Base-by-base conservation (phyloP, 2,329 filamentous ascomycete genomes). In the Stagonosporopsis vannaccii region DNA sequence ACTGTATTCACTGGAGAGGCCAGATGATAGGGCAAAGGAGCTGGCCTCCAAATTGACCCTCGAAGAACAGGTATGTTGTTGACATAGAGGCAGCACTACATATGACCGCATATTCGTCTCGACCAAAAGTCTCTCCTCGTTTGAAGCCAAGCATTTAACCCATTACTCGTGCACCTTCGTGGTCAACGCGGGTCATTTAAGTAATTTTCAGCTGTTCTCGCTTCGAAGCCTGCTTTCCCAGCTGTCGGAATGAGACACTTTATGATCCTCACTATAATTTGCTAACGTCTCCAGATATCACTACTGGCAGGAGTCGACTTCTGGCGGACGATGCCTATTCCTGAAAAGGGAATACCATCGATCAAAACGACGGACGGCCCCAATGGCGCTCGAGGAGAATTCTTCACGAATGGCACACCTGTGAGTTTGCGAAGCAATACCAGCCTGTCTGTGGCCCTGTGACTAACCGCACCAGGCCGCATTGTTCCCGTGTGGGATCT, bases 401-500 rank as follows among this genome's bases (percentile, higher is more conserved):
- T 89, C 79, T 90, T 90, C 75, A 85, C 87, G 23, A 77, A 78
- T 53, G 75, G 75, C 51, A 78, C 75, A 48, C 75, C 73, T 43
- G 75, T 76, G 59, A 69, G 70, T 67, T 48, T 76, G 69, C 7
- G 6, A 6, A 15, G 20, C 11, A 25, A 11, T 20, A 23, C 9
- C 2, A 20, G n/a, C 12, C 36, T 11, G 12, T 23, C 3, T 17
- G 11, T 17, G 0, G 6, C 2, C 2, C 32, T 6, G 8, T 11
- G 39, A 52, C 58, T 71, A 36, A 72, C 35, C 13, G 23, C 51
- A 51, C 71, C 69, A 90, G 80, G 90, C 90, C 35, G 90, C 90
- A 17, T 83, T 92, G 42, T 90, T 94, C 62, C 91, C 91, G 7
- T 93, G 90, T 63, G 90, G 90, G 52, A 87, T 91, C 52, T 91